phyloP scores from a whole-genome alignment of 2,329 filamentous ascomycete genomes.

The Gyromitra esculenta region DNA sequence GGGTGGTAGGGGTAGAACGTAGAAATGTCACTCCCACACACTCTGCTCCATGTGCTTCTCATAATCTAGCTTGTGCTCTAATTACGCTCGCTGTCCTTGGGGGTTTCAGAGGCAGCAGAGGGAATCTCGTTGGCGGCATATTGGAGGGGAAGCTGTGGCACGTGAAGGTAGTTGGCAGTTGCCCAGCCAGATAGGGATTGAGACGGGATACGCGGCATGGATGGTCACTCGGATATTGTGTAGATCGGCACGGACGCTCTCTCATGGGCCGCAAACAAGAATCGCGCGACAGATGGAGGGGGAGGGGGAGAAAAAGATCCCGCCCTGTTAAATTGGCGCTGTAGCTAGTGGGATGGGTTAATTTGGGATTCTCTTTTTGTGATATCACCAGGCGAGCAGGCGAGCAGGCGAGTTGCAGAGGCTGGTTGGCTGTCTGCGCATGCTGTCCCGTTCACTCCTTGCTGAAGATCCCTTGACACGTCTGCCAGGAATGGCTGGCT shows the following conservation, averaged over 20 bases:
- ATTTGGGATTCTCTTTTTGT: neutral
- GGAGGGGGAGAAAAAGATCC: neutral
- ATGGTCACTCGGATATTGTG: constrained; percentile 16
- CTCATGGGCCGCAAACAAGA: neutral
- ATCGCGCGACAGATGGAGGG: neutral
- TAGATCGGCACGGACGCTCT: neutral
- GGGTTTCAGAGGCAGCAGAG: no score
- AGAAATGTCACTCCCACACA: neutral
- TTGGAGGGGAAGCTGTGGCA: neutral
- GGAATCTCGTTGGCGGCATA: no score
- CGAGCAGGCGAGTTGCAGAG: neutral
- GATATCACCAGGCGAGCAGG: neutral
- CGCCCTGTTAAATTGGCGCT: neutral
- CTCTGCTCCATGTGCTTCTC: neutral
- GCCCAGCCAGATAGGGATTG: neutral
- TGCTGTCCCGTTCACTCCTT: neutral
- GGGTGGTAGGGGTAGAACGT: neutral
- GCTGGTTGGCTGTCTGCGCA: no score
- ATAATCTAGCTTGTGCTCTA: neutral
- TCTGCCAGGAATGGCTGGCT: neutral
- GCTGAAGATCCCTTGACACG: constrained; percentile 4
- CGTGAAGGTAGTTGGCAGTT: neutral
- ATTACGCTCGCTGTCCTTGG: neutral
- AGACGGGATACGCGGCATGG: constrained; percentile 8
- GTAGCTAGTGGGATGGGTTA: no score